Conservation (phyloP, 345 rosid genomes). For the Melaleuca quinquenervia region DNA sequence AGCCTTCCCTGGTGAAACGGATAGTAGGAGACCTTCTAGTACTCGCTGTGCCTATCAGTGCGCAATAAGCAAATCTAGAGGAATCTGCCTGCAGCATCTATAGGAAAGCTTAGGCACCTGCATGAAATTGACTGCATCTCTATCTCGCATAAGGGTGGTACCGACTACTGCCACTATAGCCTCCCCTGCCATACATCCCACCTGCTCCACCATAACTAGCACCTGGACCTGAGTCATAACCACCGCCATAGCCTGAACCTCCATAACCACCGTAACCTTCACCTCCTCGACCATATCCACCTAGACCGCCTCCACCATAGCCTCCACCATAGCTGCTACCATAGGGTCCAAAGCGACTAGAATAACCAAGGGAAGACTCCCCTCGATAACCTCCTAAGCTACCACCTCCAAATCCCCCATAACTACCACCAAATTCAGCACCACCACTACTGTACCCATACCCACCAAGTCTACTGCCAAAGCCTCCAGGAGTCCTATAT, state of each 20-base stretch:
- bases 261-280: constrained; percentile 43
- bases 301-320: constrained; percentile 51
- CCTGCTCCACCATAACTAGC: constrained; percentile 75
- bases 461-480: constrained; percentile 41
- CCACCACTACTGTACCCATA: constrained; percentile 61
- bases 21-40: not conserved
- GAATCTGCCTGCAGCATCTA: constrained; percentile 33
- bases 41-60: constrained; percentile 26
- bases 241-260: constrained; percentile 55
- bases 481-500: constrained; percentile 36
- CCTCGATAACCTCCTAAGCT: constrained; percentile 62
- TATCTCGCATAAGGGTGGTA: constrained; percentile 94
- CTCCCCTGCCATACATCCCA: constrained; percentile 74
- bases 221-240: constrained; percentile 77
- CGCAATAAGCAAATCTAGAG: constrained; percentile 22
- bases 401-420: constrained; percentile 47
- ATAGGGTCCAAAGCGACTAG: constrained; percentile 82
- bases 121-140: constrained; percentile 16
- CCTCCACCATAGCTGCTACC: constrained; percentile 69
- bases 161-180: constrained; percentile 92
- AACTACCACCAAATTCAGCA: constrained; percentile 66
- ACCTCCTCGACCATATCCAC: constrained; percentile 64
- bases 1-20: not conserved
- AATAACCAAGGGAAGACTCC: constrained; percentile 77
- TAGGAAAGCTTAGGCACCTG: constrained; percentile 27